Base-by-base conservation (phyloP, 2,329 filamentous ascomycete species). In the Arthrocladium fulminans region DNA sequence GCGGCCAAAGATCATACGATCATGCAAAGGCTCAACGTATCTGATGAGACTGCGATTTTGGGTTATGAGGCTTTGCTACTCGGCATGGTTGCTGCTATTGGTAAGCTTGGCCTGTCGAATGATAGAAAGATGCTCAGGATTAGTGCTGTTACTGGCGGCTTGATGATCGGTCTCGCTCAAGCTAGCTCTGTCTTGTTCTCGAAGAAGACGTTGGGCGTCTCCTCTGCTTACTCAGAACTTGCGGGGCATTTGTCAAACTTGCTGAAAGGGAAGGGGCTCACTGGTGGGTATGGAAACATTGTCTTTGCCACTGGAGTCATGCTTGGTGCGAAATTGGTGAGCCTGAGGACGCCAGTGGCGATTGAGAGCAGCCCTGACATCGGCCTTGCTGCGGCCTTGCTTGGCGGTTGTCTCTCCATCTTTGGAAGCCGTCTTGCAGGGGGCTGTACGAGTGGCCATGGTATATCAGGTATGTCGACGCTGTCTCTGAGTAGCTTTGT, bases 391-490 rank as follows among this genome's bases (percentile, higher is more conserved):
- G 60, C 67, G 52, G 74, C 77, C 0, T 57, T 73, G 0, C 39
- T 70, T 0, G 81, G 81, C 1, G 82, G 81, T 0, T 66, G 74
- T 2, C 50, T 74, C 12, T 76, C 84, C 66, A 71, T 74, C 0
- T 60, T 84, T 7, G 82, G 82, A 1, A 71, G 79, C 1, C 73
- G 80, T 42, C 59, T 84, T 47, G 81, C 77, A 0, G 80, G 80
- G 1, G 82, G 82, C 0, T 86, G 82, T 54, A 83, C 81, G 0
- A 81, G 78, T 3, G 81, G 82, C 0, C 82, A 86, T 60, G 82
- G 82, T 0, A 79, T 86, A 53, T 83, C 77, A 50, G 82, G 82
- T 0, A 72, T 84, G 59, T 75, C 77, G n/a, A 66, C 80, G 51
- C 66, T 84, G 44, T 80, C 76, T 0, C 64, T 75, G 3, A 76